A percentile compares a stretch with the other conserved stretches of the same genome.
Evolutionary conservation across 306 rosid genomes (phyloP).

Genomic region (Notholithocarpus densiflorus): DNA sequence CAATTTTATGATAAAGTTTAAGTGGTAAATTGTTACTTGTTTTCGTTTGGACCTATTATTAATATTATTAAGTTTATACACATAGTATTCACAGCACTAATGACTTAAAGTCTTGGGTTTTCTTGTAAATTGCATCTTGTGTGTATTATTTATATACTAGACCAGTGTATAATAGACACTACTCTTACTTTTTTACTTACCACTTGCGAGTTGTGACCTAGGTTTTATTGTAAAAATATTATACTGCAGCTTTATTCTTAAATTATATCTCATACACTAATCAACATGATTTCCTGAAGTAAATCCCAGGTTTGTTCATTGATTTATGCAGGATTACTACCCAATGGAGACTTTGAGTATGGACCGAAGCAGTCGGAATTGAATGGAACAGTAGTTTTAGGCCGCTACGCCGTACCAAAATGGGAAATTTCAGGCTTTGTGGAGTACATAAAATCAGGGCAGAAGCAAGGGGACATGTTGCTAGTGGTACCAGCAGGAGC

Average conservation of each 20-base stretch:
- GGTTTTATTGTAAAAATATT: too few relatives aligned
- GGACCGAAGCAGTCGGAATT: slow-evolving; percentile 59
- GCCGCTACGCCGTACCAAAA: slow-evolving; percentile 55
- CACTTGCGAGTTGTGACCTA: rapidly evolving
- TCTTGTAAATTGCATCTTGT: too few relatives aligned
- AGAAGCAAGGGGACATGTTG: slow-evolving; percentile 97
- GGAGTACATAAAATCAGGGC: slow-evolving; percentile 91
- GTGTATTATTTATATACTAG: too few relatives aligned
- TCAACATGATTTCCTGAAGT: not conserved
- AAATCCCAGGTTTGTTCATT: not conserved
- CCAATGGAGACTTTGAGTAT: slow-evolving; percentile 79
- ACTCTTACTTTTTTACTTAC: too few relatives aligned
- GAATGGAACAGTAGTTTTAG: slow-evolving; percentile 68
- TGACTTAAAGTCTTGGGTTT: too few relatives aligned
- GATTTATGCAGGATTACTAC: slow-evolving; percentile 49
- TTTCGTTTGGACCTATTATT: too few relatives aligned
- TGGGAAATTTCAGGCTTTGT: slow-evolving; percentile 87
- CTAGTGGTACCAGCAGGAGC: slow-evolving; percentile 95
- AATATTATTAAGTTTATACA: too few relatives aligned
- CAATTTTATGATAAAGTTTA: too few relatives aligned
- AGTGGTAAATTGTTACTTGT: rapidly evolving
- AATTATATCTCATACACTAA: too few relatives aligned
- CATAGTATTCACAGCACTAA: too few relatives aligned
- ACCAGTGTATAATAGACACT: too few relatives aligned
- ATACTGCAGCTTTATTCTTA: too few relatives aligned